A percentile compares a stretch with the other conserved stretches of the same genome.
These are phyloP conservation scores for Tricholoma sp. DNA, from an alignment of 768 basidiomycete genomes.

Conservation along the genomic window DNA sequence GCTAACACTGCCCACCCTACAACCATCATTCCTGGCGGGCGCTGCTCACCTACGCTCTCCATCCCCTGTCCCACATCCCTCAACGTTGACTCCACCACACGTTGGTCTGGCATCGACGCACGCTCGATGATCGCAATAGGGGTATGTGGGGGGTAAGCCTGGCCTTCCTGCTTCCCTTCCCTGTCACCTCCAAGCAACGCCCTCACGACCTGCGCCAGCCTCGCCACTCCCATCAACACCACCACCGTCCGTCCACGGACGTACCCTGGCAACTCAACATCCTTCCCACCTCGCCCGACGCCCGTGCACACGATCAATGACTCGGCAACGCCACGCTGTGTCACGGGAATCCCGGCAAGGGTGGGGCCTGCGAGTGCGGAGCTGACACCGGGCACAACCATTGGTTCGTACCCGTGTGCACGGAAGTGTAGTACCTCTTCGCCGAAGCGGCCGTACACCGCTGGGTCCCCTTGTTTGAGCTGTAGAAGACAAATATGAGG, in stretches of 20 bases:
- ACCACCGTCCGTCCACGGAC: slow-evolving; percentile 75
- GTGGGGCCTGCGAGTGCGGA: slow-evolving; percentile 88
- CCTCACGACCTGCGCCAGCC: slow-evolving; percentile 66
- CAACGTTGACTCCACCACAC: slow-evolving; percentile 77
- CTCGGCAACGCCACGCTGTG: slow-evolving; percentile 92
- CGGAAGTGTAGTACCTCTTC: slow-evolving; percentile 96
- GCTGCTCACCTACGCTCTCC: slow-evolving; percentile 73
- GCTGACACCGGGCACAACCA: slow-evolving; percentile 85
- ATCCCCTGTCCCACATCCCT: slow-evolving; percentile 64
- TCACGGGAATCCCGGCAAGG: slow-evolving; percentile 89
- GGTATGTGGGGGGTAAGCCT: slow-evolving; percentile 62
- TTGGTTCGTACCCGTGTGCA: slow-evolving; percentile 72
- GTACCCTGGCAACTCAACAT: slow-evolving; percentile 84
- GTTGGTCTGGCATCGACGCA: slow-evolving; percentile 91
- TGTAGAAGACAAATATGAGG: slow-evolving; percentile 19
- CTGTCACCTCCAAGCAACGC: slow-evolving; percentile 37
- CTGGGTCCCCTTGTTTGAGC: slow-evolving; percentile 98
- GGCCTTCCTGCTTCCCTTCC: slow-evolving; percentile 27
- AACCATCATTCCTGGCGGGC: slow-evolving; percentile 95
- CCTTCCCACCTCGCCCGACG: slow-evolving; percentile 82
- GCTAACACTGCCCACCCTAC: slow-evolving; percentile 89
- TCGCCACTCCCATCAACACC: slow-evolving; percentile 93
- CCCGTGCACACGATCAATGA: slow-evolving; percentile 89
- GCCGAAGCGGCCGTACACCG: slow-evolving; percentile 89
- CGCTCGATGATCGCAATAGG: slow-evolving; percentile 95